phyloP scores from a whole-genome alignment of 202 grass and related monocot genomes.

The Panicum virgatum region DNA sequence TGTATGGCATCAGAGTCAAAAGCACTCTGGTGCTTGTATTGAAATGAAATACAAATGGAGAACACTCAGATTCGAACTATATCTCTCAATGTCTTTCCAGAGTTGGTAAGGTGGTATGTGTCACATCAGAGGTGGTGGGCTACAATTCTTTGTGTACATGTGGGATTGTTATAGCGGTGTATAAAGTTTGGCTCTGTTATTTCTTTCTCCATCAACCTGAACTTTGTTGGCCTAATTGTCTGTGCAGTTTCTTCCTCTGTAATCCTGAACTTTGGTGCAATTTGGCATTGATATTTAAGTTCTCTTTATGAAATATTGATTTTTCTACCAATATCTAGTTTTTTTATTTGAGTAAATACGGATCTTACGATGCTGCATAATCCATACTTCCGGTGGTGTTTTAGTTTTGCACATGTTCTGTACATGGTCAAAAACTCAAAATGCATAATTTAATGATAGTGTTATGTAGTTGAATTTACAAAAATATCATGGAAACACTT shows the following conservation, averaged over 20 bases:
- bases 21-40: neutral
- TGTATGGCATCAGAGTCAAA: neutral
- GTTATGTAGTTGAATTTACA: neutral
- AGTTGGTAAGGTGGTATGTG: neutral
- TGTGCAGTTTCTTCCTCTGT: neutral
- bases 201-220: neutral
- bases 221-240: neutral
- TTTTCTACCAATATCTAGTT: neutral
- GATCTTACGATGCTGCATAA: neutral
- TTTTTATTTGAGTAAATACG: neutral
- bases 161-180: neutral
- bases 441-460: neutral
- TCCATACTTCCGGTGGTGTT: neutral
- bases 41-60: neutral
- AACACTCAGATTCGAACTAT: neutral
- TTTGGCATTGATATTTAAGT: neutral
- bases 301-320: neutral
- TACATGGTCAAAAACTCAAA: neutral
- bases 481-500: neutral
- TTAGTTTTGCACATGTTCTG: neutral
- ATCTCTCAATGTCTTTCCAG: neutral
- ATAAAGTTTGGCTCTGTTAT: neutral
- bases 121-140: neutral
- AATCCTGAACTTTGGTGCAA: slow-evolving; percentile 1
- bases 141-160: neutral